These are phyloP conservation scores for Penicillium desertorum DNA, from an alignment of 495 filamentous ascomycete genomes.

Conservation along the genomic window DNA sequence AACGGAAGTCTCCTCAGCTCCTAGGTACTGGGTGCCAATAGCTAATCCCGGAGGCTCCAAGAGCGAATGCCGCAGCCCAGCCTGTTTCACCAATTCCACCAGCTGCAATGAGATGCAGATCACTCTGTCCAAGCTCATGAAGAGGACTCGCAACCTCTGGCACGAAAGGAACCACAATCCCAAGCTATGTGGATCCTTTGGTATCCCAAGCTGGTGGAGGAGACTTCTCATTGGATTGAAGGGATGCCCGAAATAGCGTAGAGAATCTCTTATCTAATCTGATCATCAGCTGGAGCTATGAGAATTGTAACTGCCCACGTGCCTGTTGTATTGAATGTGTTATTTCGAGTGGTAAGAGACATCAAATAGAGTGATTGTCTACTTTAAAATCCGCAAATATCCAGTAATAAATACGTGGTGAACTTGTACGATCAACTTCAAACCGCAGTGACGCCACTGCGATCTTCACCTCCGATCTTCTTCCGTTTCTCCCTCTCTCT, in stretches of 20 bases:
- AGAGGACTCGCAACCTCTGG: conserved; percentile 58
- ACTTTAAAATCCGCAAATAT: not conserved
- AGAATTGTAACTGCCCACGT: not conserved
- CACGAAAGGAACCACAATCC: conserved; percentile 47
- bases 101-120: conserved; percentile 60
- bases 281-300: conserved; percentile 21
- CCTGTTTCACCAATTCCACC: conserved; percentile 70
- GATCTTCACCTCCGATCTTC: conserved; percentile 17
- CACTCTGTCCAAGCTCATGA: conserved; percentile 18
- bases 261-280: conserved; percentile 29
- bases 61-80: conserved; percentile 53
- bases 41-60: conserved; percentile 64
- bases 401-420: not conserved
- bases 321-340: no score
- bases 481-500: not conserved
- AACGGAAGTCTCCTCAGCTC: conserved; percentile 57
- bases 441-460: conserved; percentile 22
- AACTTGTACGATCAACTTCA: not conserved
- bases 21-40: conserved; percentile 69
- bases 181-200: not conserved
- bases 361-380: no score
- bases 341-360: not conserved
- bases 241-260: not conserved
- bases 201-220: not conserved
- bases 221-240: not conserved